Evolutionary conservation across 2,329 filamentous ascomycete genomes (phyloP).

Genomic region (Drechslerella stenobrocha): DNA sequence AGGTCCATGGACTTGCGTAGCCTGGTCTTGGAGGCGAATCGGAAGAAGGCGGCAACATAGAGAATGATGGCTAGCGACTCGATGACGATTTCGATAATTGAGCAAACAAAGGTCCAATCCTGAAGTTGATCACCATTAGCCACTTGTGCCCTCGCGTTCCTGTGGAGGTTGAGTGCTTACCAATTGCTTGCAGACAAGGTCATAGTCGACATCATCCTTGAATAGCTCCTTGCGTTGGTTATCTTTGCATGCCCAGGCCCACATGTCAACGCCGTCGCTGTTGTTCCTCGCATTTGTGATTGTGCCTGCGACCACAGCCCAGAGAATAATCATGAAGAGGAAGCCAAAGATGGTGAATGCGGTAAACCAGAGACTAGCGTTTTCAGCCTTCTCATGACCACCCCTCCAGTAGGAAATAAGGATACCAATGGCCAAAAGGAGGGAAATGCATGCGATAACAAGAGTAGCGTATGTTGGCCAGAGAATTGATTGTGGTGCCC

Average conservation of each 20-base stretch:
- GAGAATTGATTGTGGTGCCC: conserved; percentile 75
- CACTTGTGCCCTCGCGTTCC: conserved; percentile 39
- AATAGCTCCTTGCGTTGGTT: conserved; percentile 81
- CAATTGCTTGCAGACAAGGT: conserved; percentile 85
- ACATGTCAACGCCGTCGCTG: conserved; percentile 81
- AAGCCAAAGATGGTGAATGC: conserved; percentile 92
- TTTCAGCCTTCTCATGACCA: conserved; percentile 85
- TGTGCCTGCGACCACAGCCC: conserved; percentile 81
- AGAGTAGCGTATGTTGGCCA: conserved; percentile 92
- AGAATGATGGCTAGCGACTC: conserved; percentile 88
- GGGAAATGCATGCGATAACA: conserved; percentile 75
- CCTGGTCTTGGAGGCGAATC: conserved; percentile 93
- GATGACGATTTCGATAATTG: conserved; percentile 92
- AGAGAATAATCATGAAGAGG: conserved; percentile 88
- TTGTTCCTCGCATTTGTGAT: conserved; percentile 77
- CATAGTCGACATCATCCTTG: conserved; percentile 78
- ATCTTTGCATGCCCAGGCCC: conserved; percentile 96
- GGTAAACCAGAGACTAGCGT: conserved; percentile 92
- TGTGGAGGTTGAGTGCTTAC: conserved; percentile 58
- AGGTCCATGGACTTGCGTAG: conserved; percentile 96
- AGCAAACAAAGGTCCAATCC: conserved; percentile 95
- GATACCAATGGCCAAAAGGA: conserved; percentile 75
- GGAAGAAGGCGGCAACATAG: conserved; percentile 94
- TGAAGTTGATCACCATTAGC: conserved; percentile 57
- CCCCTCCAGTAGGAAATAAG: conserved; percentile 85